A percentile compares a stretch with the other conserved stretches of the same genome.
Evolutionary conservation across 2,329 filamentous ascomycete genomes (phyloP).

Genomic region (Monilinia vaccinii-corymbosi): DNA sequence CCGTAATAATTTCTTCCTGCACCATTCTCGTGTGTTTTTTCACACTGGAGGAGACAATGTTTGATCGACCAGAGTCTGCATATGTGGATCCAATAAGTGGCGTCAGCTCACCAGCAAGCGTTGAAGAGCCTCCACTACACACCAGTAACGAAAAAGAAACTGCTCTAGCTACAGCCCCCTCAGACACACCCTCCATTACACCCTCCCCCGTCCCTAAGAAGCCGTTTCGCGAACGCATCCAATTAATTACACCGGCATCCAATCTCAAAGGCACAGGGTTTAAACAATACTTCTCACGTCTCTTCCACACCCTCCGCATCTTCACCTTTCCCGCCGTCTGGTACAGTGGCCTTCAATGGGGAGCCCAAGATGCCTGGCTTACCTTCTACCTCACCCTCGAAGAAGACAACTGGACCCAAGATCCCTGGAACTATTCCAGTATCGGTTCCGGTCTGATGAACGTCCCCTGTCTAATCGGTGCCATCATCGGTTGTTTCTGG

Average conservation of each 20-base stretch:
- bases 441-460: constrained; percentile 49
- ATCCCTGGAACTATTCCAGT: constrained; percentile 46
- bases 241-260: constrained; percentile 45
- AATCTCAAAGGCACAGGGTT: constrained; percentile 44
- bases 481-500: constrained; percentile 46
- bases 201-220: constrained; percentile 29
- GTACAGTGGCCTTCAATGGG: constrained; percentile 50
- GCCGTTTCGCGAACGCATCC: constrained; percentile 45
- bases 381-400: constrained; percentile 50
- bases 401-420: constrained; percentile 44
- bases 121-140: neutral
- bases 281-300: constrained; percentile 43
- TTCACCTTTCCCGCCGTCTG: constrained; percentile 49
- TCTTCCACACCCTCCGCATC: constrained; percentile 47
- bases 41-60: constrained; percentile 43
- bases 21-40: constrained; percentile 42
- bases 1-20: constrained; percentile 39
- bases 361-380: constrained; percentile 50
- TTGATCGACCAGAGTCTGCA: constrained; percentile 33
- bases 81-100: constrained; percentile 28
- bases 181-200: constrained; percentile 6
- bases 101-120: constrained; percentile 6
- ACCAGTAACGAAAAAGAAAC: constrained; percentile 13
- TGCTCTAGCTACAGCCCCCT: constrained; percentile 8
- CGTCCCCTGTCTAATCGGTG: constrained; percentile 45